Percentiles rank a stretch among this genome's conserved stretches.
These are phyloP conservation scores for Beauveria brongniartii DNA, from an alignment of 2,329 filamentous ascomycete species.

Conservation along the genomic window DNA sequence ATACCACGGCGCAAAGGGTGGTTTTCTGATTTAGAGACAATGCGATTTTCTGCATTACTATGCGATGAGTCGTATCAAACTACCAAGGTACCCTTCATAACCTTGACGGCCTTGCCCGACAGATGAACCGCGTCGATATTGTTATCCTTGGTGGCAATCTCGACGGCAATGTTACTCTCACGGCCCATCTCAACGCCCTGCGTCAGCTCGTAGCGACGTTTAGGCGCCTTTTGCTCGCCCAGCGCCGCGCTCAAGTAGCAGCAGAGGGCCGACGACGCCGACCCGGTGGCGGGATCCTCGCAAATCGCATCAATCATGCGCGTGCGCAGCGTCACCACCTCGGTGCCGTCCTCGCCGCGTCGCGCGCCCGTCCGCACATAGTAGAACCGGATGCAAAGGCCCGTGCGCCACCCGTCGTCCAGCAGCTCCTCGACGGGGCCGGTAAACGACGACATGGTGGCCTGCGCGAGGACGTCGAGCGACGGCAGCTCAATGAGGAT, in stretches of 20 bases:
- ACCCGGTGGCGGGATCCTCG: constrained; percentile 57
- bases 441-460: constrained; percentile 25
- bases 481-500: constrained; percentile 54
- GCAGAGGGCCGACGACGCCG: constrained; percentile 50
- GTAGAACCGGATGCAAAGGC: constrained; percentile 50
- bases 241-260: constrained; percentile 43
- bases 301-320: constrained; percentile 48
- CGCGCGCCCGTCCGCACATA: constrained; percentile 39
- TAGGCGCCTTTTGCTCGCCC: constrained; percentile 23
- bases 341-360: constrained; percentile 18
- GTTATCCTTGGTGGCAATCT: constrained; percentile 28
- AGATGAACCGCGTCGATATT: constrained; percentile 24
- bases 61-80: constrained; percentile 14
- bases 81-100: constrained; percentile 27
- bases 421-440: constrained; percentile 29
- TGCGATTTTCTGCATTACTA: background rate
- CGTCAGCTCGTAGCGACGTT: constrained; percentile 42
- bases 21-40: background rate
- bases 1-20: constrained; percentile 17
- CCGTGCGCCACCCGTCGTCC: constrained; percentile 47
- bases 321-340: constrained; percentile 37
- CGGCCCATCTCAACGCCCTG: constrained; percentile 64
- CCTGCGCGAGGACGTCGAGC: constrained; percentile 46
- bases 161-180: constrained; percentile 42
- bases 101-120: constrained; percentile 26